Conservation (phyloP, 192 early-diverging fungal species). For the Backusella macrospora region DNA sequence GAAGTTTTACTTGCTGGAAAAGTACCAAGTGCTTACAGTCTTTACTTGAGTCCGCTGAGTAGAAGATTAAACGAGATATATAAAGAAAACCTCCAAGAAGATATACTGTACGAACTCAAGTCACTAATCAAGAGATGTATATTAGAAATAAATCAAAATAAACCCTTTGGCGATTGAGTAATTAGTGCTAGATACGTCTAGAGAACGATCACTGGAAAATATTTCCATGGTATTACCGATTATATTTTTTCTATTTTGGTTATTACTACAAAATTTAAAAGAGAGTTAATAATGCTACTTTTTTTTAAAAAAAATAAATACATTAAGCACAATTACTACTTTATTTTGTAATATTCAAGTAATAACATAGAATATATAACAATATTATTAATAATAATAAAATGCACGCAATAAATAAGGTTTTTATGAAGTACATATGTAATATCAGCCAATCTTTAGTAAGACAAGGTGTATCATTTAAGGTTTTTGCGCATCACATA, state of each 20-base stretch:
- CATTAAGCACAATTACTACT: no score
- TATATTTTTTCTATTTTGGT: background rate
- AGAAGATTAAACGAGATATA: slow-evolving; percentile 88
- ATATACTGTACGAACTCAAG: slow-evolving; percentile 73
- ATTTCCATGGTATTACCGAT: slow-evolving; percentile 62
- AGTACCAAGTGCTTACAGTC: slow-evolving; percentile 90
- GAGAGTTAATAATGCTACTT: no score
- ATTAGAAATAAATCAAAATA: slow-evolving; percentile 63
- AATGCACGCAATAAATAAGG: no score
- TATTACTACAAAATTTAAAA: no score
- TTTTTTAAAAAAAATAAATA: no score
- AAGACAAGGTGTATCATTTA: background rate
- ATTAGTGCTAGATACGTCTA: slow-evolving; percentile 83
- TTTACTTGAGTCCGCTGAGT: slow-evolving; percentile 85
- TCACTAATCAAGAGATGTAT: slow-evolving; percentile 82
- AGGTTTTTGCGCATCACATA: slow-evolving; percentile 32
- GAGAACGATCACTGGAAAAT: slow-evolving; percentile 64
- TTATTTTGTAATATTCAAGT: no score
- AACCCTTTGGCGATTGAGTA: slow-evolving; percentile 94
- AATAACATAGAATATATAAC: no score
- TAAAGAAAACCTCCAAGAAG: slow-evolving; percentile 85
- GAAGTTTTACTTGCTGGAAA: slow-evolving; percentile 95
- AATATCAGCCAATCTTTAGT: background rate
- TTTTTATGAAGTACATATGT: background rate
- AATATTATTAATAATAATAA: no score